Evolutionary conservation across 106 monocot genomes (phyloP), one percentile per base, ranked within the genome.

Genomic region (Dioscorea alata): DNA sequence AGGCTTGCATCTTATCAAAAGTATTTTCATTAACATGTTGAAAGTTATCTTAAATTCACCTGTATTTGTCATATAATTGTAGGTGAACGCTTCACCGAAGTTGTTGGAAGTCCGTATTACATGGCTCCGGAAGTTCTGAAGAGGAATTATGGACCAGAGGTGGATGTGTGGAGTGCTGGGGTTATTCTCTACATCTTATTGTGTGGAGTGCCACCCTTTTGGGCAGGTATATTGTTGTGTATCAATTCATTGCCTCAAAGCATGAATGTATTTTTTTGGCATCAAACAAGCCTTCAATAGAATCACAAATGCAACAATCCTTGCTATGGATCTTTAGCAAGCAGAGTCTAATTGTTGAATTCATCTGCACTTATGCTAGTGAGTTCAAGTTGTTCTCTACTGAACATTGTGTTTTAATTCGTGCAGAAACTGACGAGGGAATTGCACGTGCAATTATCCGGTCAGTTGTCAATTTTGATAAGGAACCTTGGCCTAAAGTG

Each of bases 141-240:
- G 57, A 64, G 86, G 25, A 86, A 71, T 50, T 86, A 86, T 64
- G 86, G 86, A 6, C 82, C 79, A 9, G 82, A 86, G 33, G 71
- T 82, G 21, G 86, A 86, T 62, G 75, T 86, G 13, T 82, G 82
- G 86, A 86, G 86, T 67, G 86, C 86, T n/a, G 86, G 86, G 20
- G 82, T 86, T 58, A 82, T 86, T 60, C 79, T 86, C 65, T 86
- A 86, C 57, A 86, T 86, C 65, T 74, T 86, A 28, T 54, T 86
- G 4, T 86, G 86, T 70, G 86, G 86, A 50, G 79, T 86, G 23
- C 86, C 86, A 62, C 86, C 86, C 15, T 86, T 86, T 59, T 86
- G 86, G 86, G 86, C 82, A 86, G 86, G 86, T 86, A 23, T 9
- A 60, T 25, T 60, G 21, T 60, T 60, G 25, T 60, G 21, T 9